phyloP scores from a whole-genome alignment of 2,329 filamentous ascomycete genomes.

The Aureobasidium subglaciale region DNA sequence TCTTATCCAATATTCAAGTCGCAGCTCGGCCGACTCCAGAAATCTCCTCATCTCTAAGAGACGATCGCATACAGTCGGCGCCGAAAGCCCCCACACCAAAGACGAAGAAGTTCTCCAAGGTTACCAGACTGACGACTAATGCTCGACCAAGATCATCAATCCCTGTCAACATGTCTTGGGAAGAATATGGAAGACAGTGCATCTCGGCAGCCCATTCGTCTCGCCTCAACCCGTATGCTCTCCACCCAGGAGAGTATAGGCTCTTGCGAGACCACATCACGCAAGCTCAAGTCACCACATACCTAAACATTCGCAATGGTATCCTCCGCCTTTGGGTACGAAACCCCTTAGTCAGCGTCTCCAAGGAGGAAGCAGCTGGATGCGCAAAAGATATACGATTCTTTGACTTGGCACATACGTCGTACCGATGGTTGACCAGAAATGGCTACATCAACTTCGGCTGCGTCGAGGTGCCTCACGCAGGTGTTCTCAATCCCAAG shows the following conservation, averaged over 20 bases:
- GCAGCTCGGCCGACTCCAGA: background rate
- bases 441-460: slow-evolving; percentile 96
- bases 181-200: slow-evolving; percentile 85
- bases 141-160: slow-evolving; percentile 59
- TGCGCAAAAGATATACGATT: slow-evolving; percentile 82
- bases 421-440: slow-evolving; percentile 86
- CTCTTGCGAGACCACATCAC: slow-evolving; percentile 76
- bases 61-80: slow-evolving; percentile 1
- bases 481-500: background rate
- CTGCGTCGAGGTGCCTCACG: slow-evolving; percentile 63
- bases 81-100: slow-evolving; percentile 6
- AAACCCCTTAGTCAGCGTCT: slow-evolving; percentile 76
- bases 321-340: slow-evolving; percentile 85
- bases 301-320: slow-evolving; percentile 91
- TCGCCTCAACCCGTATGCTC: slow-evolving; percentile 77
- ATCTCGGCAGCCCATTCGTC: slow-evolving; percentile 84
- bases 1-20: background rate
- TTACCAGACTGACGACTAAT: slow-evolving; percentile 14
- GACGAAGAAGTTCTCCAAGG: slow-evolving; percentile 7
- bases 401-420: slow-evolving; percentile 81
- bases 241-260: slow-evolving; percentile 78
- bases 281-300: slow-evolving; percentile 83
- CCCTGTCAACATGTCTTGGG: slow-evolving; percentile 61
- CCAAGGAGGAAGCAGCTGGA: slow-evolving; percentile 77
- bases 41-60: background rate